phyloP scores from a whole-genome alignment of 2,329 filamentous ascomycete genomes.

The Xylariaceae sp. region DNA sequence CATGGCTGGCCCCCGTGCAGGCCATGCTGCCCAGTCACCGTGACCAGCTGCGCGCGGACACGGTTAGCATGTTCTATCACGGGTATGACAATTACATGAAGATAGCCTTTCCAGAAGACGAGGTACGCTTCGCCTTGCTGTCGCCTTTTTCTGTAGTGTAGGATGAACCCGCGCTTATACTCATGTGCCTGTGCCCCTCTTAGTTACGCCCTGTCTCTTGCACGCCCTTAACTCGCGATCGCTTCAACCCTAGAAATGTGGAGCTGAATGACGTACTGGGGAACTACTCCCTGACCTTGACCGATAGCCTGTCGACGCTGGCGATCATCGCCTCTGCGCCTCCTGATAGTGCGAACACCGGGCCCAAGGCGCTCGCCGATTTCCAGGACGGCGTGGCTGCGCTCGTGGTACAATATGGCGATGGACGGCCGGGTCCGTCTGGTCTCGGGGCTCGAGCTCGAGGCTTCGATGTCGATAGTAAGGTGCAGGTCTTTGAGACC shows the following conservation, averaged over 20 bases:
- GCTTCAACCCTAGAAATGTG: conserved; percentile 69
- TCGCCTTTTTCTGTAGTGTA: conserved; percentile 6
- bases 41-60: conserved; percentile 52
- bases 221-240: conserved; percentile 75
- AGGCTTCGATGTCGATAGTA: conserved; percentile 93
- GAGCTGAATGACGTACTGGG: conserved; percentile 93
- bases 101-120: conserved; percentile 92
- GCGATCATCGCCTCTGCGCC: conserved; percentile 82
- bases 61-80: conserved; percentile 87
- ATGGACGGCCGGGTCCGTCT: conserved; percentile 63
- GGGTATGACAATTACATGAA: conserved; percentile 93
- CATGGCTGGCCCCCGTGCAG: conserved; percentile 37
- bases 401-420: conserved; percentile 79
- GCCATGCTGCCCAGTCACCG: conserved; percentile 55
- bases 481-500: conserved; percentile 97
- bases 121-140: conserved; percentile 42
- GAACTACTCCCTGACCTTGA: conserved; percentile 92
- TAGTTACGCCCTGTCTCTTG: conserved; percentile 83
- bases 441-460: conserved; percentile 67
- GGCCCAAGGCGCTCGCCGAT: conserved; percentile 58
- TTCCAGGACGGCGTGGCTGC: conserved; percentile 77
- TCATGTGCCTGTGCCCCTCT: conserved; percentile 5
- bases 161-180: conserved; percentile 19
- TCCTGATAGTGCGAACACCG: conserved; percentile 46
- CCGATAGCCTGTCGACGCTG: conserved; percentile 91